These are phyloP conservation scores for Epichloe typhina DNA, from an alignment of 2,329 filamentous ascomycete genomes.

Conservation along the genomic window DNA sequence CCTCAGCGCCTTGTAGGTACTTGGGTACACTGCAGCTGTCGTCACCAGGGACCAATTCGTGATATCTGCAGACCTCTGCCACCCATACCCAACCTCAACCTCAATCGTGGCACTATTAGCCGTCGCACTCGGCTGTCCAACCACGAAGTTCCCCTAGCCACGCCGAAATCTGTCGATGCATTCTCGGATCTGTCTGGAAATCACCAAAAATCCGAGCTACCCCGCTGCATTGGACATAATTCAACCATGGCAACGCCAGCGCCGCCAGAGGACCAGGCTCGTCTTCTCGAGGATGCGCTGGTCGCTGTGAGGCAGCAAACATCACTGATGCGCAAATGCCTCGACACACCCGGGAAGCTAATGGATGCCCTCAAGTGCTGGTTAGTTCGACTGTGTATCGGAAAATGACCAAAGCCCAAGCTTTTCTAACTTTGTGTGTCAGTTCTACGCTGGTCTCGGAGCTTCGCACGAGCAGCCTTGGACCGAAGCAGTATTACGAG, in stretches of 20 bases:
- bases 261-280: conserved; percentile 67
- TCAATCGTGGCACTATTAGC: not conserved
- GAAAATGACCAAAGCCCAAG: not conserved
- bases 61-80: not conserved
- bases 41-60: conserved; percentile 2
- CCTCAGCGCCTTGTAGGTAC: not conserved
- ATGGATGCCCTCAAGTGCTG: conserved; percentile 99
- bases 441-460: conserved; percentile 98
- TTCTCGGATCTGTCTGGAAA: conserved; percentile 11
- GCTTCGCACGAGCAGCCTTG: conserved; percentile 86
- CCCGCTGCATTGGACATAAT: conserved; percentile 15
- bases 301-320: conserved; percentile 95
- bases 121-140: not conserved
- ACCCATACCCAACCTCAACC: not conserved
- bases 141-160: not conserved
- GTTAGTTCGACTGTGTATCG: conserved; percentile 39
- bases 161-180: conserved; percentile 11
- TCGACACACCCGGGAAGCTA: conserved; percentile 93
- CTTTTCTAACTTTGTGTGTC: conserved; percentile 8
- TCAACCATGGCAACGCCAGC: conserved; percentile 39
- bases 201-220: conserved; percentile 15
- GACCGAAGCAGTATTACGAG: conserved; percentile 99
- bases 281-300: conserved; percentile 93
- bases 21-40: not conserved
- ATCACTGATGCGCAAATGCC: conserved; percentile 89